Percentiles rank a stretch among this genome's conserved stretches.
phyloP scores from a whole-genome alignment of 257 asterid species.

The Fraxinus anomala region DNA sequence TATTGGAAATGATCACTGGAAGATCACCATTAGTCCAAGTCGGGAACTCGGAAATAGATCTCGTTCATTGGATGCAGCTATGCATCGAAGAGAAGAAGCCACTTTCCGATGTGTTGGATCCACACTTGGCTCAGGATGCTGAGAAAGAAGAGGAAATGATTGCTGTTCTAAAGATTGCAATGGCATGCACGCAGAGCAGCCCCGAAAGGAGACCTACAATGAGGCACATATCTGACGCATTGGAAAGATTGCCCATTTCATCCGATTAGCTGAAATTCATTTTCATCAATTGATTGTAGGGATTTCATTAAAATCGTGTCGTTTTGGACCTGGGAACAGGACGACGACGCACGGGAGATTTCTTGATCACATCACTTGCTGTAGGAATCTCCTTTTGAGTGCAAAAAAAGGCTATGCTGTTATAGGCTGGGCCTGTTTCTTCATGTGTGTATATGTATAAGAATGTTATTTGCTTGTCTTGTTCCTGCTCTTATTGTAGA shows the following conservation, averaged over 20 bases:
- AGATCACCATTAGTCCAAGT: conserved; percentile 61
- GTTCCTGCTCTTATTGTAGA: conserved; percentile 28
- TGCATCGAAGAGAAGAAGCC: conserved; percentile 97
- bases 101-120: conserved; percentile 74
- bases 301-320: conserved; percentile 6
- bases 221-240: conserved; percentile 66
- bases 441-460: conserved; percentile 30
- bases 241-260: conserved; percentile 54
- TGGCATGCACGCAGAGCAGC: conserved; percentile 76
- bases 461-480: conserved; percentile 43
- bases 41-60: conserved; percentile 63
- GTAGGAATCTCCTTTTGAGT: conserved; percentile 20
- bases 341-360: neutral
- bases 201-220: conserved; percentile 84
- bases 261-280: conserved; percentile 21
- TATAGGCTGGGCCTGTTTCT: conserved; percentile 16
- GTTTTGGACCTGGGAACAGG: conserved; percentile 3
- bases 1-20: conserved; percentile 88
- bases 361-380: neutral
- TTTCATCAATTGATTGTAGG: neutral
- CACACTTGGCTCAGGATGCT: conserved; percentile 54
- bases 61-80: conserved; percentile 81
- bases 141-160: conserved; percentile 89
- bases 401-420: conserved; percentile 17
- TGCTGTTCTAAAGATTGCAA: conserved; percentile 70